Percentiles rank a stretch among this genome's conserved stretches.
Evolutionary conservation across 2,329 filamentous ascomycete species (phyloP).

Genomic region (Coniella vitis): DNA sequence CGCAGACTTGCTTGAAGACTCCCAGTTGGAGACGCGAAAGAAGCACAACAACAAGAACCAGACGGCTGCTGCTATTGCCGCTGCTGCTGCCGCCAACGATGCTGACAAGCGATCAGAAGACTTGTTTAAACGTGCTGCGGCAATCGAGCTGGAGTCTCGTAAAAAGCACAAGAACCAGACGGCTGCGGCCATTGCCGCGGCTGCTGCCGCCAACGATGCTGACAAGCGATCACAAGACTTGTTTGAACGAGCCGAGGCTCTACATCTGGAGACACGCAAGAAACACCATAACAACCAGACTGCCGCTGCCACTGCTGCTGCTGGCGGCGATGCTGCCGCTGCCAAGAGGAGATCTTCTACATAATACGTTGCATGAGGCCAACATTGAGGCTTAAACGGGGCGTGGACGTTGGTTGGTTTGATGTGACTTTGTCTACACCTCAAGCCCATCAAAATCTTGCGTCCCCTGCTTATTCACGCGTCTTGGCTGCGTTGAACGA

Average conservation of each 20-base stretch:
- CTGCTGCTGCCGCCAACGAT: not conserved
- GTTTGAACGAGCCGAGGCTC: not conserved
- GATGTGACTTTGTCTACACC: too few relatives aligned
- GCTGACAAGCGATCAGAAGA: not conserved
- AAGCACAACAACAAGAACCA: not conserved
- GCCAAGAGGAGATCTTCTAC: not conserved
- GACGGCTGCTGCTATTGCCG: not conserved
- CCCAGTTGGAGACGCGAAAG: not conserved
- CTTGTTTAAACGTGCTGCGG: not conserved
- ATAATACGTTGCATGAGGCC: not conserved
- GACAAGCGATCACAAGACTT: not conserved
- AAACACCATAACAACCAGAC: not conserved
- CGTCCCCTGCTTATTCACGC: too few relatives aligned
- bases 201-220: not conserved
- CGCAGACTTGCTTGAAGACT: not conserved
- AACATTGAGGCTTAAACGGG: not conserved
- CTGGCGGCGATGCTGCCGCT: not conserved
- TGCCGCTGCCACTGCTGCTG: not conserved
- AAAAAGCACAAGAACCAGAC: not conserved
- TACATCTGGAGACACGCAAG: not conserved
- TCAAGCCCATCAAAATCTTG: too few relatives aligned
- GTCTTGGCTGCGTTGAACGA: too few relatives aligned
- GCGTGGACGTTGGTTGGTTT: not conserved
- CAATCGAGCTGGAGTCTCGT: not conserved
- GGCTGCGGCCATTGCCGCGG: not conserved